phyloP scores from a whole-genome alignment of 2,329 filamentous ascomycete species.

The Ascochyta pisi region DNA sequence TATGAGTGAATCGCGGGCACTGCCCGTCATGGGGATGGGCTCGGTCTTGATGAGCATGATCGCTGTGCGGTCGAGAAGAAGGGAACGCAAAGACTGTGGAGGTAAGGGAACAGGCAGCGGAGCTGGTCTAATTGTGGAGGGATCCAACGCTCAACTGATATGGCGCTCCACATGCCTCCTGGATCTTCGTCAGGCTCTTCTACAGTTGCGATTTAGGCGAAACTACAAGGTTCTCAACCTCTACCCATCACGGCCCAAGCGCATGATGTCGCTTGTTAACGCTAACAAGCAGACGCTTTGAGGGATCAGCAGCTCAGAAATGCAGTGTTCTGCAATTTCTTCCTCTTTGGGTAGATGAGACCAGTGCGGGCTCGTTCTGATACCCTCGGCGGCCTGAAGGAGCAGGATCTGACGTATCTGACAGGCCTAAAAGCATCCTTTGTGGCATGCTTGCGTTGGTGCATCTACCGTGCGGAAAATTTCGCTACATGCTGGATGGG shows the following conservation, averaged over 20 bases:
- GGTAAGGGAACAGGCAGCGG: slow-evolving; percentile 3
- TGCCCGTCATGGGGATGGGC: slow-evolving; percentile 25
- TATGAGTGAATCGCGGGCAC: slow-evolving; percentile 28
- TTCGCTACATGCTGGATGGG: neutral
- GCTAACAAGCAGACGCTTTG: neutral
- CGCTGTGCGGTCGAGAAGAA: slow-evolving; percentile 3
- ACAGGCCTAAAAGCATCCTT: slow-evolving; percentile 1
- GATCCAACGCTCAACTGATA: neutral
- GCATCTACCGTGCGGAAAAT: slow-evolving; percentile 6
- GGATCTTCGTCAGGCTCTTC: slow-evolving; percentile 5
- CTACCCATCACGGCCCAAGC: neutral
- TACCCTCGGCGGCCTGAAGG: slow-evolving; percentile 1
- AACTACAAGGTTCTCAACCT: slow-evolving; percentile 1
- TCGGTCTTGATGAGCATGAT: slow-evolving; percentile 16
- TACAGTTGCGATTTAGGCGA: slow-evolving; percentile 6
- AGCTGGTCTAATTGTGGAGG: slow-evolving; percentile 1
- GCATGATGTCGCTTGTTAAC: neutral
- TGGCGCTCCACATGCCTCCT: slow-evolving; percentile 9
- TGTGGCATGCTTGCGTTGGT: neutral
- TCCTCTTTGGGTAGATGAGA: neutral
- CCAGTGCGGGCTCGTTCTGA: slow-evolving; percentile 11
- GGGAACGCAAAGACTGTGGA: slow-evolving; percentile 6
- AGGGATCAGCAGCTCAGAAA: neutral
- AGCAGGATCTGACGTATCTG: slow-evolving; percentile 5
- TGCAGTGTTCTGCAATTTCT: slow-evolving; percentile 1